Base-by-base conservation (phyloP, 805 yeast species). In the Suhomyces kilbournensis region DNA sequence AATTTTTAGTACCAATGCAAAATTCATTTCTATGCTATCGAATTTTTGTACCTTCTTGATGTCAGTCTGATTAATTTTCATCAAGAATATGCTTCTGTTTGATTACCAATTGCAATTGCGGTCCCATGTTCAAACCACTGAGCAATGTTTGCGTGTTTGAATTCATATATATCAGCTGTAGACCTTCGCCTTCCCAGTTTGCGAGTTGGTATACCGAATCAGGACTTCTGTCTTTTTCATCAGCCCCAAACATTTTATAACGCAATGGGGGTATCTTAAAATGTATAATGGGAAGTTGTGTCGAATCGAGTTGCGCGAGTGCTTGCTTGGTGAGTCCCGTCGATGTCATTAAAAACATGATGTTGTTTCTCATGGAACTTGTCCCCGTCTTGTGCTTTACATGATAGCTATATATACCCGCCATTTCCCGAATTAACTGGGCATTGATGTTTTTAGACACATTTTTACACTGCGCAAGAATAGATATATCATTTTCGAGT, bases 401-500 rank as follows among this genome's bases (percentile, higher is more conserved):
- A 57, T 75, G 73, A 55, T 61, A 71, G 47, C 68, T 60, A 58
- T 78, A 78, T 2, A 81, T 78, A 1, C 87, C 88, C 7, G 75
- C 72, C 30, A 82, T 60, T 58, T 83, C 87, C 44, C 88, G 70
- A 1, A 83, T 65, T 45, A 73, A 63, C 38, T 70, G 65, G 12
- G 86, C 80, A 50, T 71, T 74, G 32, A 82, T 70, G 49, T 75
- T 72, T 3, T 66, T 63, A 25, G 65, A 64, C 58, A 76, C 72
- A 60, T 81, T 76, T 56, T 83, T 82, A 62, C 87, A 83, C 60
- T 83, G 87, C 4, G 81, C 82, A 53, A 80, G 67, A 2, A 80
- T 64, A 46, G 68, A 67, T 6, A 78, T 70, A 44, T 72, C 74
- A 14, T 63, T 51, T 17, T 51, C 49, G 23, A 71, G 56, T 7